A percentile compares a stretch with the other conserved stretches of the same genome.
These are phyloP conservation scores for Metschnikowia orientalis DNA, from an alignment of 805 yeast species.

Conservation along the genomic window DNA sequence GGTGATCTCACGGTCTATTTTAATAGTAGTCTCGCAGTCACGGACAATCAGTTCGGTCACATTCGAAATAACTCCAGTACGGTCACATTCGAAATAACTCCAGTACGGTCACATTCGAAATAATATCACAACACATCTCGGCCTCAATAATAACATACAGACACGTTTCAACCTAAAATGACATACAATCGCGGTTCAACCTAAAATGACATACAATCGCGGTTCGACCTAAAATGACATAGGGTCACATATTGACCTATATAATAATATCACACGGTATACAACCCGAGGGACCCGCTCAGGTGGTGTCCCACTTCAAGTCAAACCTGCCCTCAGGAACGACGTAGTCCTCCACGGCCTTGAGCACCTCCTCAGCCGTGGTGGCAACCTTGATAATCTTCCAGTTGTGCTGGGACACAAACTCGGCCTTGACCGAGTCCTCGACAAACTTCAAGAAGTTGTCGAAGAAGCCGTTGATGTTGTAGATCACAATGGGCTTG, in stretches of 20 bases:
- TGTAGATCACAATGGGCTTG: conserved; percentile 75
- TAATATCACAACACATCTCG: too few relatives aligned
- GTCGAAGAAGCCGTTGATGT: conserved; percentile 78
- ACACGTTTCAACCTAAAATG: too few relatives aligned
- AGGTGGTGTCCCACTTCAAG: conserved; percentile 56
- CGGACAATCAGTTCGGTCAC: too few relatives aligned
- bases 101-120: too few relatives aligned
- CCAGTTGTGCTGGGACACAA: conserved; percentile 63
- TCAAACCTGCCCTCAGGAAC: conserved; percentile 72
- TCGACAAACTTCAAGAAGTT: conserved; percentile 58
- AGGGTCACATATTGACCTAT: neutral
- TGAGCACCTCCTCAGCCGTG: conserved; percentile 64
- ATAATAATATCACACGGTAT: neutral
- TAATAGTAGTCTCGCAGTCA: too few relatives aligned
- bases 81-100: too few relatives aligned
- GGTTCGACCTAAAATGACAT: too few relatives aligned
- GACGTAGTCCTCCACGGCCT: conserved; percentile 53
- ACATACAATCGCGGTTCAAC: too few relatives aligned
- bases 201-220: too few relatives aligned
- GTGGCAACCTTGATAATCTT: conserved; percentile 65
- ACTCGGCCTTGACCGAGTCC: conserved; percentile 59
- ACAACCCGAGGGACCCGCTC: neutral
- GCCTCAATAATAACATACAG: too few relatives aligned
- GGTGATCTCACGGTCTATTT: too few relatives aligned
- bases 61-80: too few relatives aligned